Base-by-base conservation (phyloP, 176 grass and related monocot species). In the Leersia perrieri region DNA sequence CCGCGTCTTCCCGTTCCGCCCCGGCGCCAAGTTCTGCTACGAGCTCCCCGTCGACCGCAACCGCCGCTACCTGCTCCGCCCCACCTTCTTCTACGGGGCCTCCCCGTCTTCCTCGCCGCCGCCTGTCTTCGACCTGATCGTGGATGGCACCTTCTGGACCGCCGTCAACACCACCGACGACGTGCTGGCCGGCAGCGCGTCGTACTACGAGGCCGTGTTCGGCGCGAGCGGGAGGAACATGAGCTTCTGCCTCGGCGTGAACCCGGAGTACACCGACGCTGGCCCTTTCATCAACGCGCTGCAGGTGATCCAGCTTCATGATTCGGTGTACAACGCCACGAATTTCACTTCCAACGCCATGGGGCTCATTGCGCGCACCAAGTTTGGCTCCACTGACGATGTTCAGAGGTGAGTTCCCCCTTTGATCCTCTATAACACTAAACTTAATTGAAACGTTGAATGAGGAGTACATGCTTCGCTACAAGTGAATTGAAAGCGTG, bases 151-250 rank as follows among this genome's bases (percentile, higher is more conserved):
- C 39, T 89, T 98, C 74, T 98, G 92, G 90, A 91, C 92, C 29
- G 77, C 73, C 66, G 90, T 98, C 73, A 89, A 95, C 80, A 98
- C 88, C 81, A 83, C 96, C 45, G 86, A 78, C 9, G 96, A 98
- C 45, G 71, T 29, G 51, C 53, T 79, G 9, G 92, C 71, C 12
- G 88, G 92, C 57, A 83, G 81, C 77, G 83, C 90, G 1, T 98
- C 95, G 47, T 90, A 92, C 80, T 94, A 94, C 88, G 95, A 98
- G 86, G 92, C 76, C 38, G 90, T 98, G 65, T 98, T 98, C 80
- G 77, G 73, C 39, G 88, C 88, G 11, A 70, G 26, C 33, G 92
- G 88, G 26, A 88, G 82, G 84, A 86, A 34, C 44, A 39, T 98
- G 32, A 89, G 45, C 44, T 81, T 98, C 80, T 98, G 96, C 61